phyloP scores from a whole-genome alignment of 108 stramenopile species.

The Nitzschia sp. region DNA sequence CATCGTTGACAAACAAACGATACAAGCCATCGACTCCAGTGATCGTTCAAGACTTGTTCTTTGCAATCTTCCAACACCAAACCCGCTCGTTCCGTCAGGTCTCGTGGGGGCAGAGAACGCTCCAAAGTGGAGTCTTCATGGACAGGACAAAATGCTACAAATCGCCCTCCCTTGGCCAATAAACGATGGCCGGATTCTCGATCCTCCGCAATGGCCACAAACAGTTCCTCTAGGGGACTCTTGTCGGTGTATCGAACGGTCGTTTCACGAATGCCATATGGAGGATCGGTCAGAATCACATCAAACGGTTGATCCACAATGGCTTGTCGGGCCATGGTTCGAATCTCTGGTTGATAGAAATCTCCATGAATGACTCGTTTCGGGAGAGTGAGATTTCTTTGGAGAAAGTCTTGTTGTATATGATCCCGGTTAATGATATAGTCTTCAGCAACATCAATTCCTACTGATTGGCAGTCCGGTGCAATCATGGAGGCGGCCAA shows the following conservation, averaged over 20 bases:
- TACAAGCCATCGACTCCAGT: slow-evolving; percentile 73
- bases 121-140: slow-evolving; percentile 35
- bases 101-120: slow-evolving; percentile 44
- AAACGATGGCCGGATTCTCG: slow-evolving; percentile 43
- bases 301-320: slow-evolving; percentile 53
- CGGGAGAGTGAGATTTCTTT: slow-evolving; percentile 56
- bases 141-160: slow-evolving; percentile 72
- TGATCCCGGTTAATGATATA: slow-evolving; percentile 67
- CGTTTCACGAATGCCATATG: slow-evolving; percentile 74
- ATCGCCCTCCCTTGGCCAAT: slow-evolving; percentile 50
- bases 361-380: slow-evolving; percentile 65
- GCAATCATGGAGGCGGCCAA: slow-evolving; percentile 79
- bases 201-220: slow-evolving; percentile 53
- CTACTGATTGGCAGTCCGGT: slow-evolving; percentile 58
- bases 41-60: slow-evolving; percentile 67
- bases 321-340: slow-evolving; percentile 46
- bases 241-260: slow-evolving; percentile 28
- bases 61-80: slow-evolving; percentile 40
- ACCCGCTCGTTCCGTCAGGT: slow-evolving; percentile 44
- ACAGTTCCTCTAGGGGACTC: slow-evolving; percentile 55
- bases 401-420: slow-evolving; percentile 67
- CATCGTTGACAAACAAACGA: slow-evolving; percentile 45
- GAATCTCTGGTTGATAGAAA: slow-evolving; percentile 43
- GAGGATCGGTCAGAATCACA: slow-evolving; percentile 74
- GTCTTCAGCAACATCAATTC: slow-evolving; percentile 77